Base-by-base conservation (phyloP, 2,329 filamentous ascomycete genomes). In the Ophiocordyceps camponoti-leonardi region DNA sequence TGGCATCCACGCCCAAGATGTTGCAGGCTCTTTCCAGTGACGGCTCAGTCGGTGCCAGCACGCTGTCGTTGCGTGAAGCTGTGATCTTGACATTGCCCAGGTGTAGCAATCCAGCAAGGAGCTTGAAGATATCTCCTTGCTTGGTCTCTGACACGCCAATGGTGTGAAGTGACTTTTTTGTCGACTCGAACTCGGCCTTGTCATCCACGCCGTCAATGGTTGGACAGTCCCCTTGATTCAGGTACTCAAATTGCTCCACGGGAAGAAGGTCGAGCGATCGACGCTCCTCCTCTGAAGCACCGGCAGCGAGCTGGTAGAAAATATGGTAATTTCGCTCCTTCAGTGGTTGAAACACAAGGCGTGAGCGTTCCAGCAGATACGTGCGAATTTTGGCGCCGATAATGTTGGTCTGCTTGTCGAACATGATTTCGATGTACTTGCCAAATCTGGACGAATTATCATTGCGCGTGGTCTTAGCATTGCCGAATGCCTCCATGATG, bases 391-490 rank as follows among this genome's bases (percentile, higher is more conserved):
- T 93, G 47, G 92, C 92, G 54, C 92, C 92, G 58, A 96, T 95
- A 56, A 98, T 98, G 61, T 93, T 92, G 50, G 86, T 94, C 57
- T 82, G 77, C 51, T 86, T 78, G 67, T 96, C 88, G 64, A 98
- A 98, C 86, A 96, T 90, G 61, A 98, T 98, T 68, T 98, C 92
- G 56, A 98, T 96, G 64, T 98, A 98, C 72, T 98, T 98, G 63
- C 92, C 92, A 65, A 98, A 98, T 58, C 92, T 79, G 40, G 92
- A 98, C 41, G 92, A 98, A 67, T 98, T 98, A 67, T 98, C 92
- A 68, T 98, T 98, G 62, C 92, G 77, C 12, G 92, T 98, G n/a
- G 92, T 98, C 69, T 98, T 98, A 46, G 92, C 92, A 69, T 98
- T 98, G 62, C 92, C 92, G 60, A 98, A 98, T 31, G 92, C 90